A percentile compares a stretch with the other conserved stretches of the same genome.
These are phyloP conservation scores for Cyclotella distinguenda DNA, from an alignment of 108 stramenopile genomes.

Conservation along the genomic window DNA sequence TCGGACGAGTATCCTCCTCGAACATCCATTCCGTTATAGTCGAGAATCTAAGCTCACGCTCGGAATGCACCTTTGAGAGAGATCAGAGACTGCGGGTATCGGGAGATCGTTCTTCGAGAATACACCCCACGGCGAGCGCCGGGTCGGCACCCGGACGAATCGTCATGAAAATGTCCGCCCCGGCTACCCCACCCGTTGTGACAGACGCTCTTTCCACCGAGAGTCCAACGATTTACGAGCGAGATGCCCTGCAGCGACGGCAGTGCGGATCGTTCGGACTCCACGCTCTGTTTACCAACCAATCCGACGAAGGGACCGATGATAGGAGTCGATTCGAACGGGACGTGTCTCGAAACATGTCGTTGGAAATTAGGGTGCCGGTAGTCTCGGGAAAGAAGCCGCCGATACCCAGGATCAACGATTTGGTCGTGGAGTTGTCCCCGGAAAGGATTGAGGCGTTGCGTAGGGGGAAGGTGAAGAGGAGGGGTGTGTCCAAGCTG, in stretches of 20 bases:
- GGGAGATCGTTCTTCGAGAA: no score
- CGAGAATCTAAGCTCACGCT: not conserved
- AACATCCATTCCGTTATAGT: not conserved
- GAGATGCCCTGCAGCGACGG: not conserved
- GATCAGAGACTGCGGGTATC: not conserved
- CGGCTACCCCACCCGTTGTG: not conserved
- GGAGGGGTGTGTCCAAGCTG: not conserved
- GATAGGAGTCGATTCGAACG: not conserved
- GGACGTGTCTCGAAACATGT: constrained; percentile 7
- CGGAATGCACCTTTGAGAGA: constrained; percentile 5
- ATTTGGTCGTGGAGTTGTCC: constrained; percentile 22
- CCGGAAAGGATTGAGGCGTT: not conserved
- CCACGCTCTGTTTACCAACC: no score
- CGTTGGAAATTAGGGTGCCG: not conserved
- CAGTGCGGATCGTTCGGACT: no score
- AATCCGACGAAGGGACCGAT: no score
- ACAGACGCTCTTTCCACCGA: not conserved
- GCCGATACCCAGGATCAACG: constrained; percentile 20
- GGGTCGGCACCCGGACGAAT: not conserved
- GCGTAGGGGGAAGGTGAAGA: not conserved
- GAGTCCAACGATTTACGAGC: not conserved
- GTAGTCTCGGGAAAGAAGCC: not conserved
- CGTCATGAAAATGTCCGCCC: not conserved
- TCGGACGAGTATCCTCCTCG: constrained; percentile 7
- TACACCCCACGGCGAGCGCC: no score